These are phyloP conservation scores for Onygena corvina DNA, from an alignment of 2,329 filamentous ascomycete genomes.

Conservation along the genomic window DNA sequence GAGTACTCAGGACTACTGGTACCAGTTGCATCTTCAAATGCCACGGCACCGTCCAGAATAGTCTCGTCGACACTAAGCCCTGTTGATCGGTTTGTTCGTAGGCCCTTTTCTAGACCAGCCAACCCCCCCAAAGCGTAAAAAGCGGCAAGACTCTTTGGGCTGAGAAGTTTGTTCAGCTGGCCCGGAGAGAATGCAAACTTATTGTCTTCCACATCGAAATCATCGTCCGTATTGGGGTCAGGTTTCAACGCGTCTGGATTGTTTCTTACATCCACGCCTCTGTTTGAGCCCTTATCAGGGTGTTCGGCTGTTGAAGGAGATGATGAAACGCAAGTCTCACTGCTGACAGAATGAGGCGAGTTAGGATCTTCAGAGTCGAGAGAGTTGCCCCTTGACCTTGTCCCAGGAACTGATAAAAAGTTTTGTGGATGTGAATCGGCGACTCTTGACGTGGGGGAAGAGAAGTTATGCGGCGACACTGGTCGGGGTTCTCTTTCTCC, in stretches of 20 bases:
- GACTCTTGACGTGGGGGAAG: slow-evolving; percentile 46
- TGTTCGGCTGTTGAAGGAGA: slow-evolving; percentile 32
- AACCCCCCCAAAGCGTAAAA: slow-evolving; percentile 66
- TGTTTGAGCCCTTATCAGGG: slow-evolving; percentile 31
- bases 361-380: slow-evolving; percentile 50
- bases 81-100: slow-evolving; percentile 51
- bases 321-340: slow-evolving; percentile 41
- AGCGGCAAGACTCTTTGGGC: slow-evolving; percentile 64
- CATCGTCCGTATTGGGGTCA: slow-evolving; percentile 58
- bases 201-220: slow-evolving; percentile 56
- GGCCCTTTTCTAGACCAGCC: slow-evolving; percentile 58
- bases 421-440: slow-evolving; percentile 41
- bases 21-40: slow-evolving; percentile 51
- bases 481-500: slow-evolving; percentile 43
- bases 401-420: slow-evolving; percentile 51
- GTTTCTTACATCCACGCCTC: slow-evolving; percentile 41
- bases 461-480: slow-evolving; percentile 56
- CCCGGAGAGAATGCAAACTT: slow-evolving; percentile 62
- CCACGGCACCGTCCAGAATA: slow-evolving; percentile 49
- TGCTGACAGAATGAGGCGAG: slow-evolving; percentile 42
- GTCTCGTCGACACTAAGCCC: slow-evolving; percentile 62
- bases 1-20: slow-evolving; percentile 14
- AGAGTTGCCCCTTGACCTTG: slow-evolving; percentile 53
- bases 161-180: slow-evolving; percentile 62
- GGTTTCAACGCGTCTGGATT: slow-evolving; percentile 53